Base-by-base conservation (phyloP, 148 eudicot genomes). In the Silene uniflora region DNA sequence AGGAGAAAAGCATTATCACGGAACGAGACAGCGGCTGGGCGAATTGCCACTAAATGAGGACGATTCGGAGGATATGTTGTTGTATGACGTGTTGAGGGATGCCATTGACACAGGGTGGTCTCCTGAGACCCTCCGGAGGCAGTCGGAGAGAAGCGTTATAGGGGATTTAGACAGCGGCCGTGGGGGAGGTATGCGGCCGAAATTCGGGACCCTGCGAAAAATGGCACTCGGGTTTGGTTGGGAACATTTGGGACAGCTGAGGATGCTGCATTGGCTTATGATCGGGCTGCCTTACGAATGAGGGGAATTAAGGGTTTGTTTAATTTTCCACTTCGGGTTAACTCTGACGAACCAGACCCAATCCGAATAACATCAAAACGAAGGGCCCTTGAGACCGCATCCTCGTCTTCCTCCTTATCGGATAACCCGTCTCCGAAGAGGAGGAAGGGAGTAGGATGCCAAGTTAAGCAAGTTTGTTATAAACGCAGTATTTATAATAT, bases 171-270 rank as follows among this genome's bases (percentile, higher is more conserved):
- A 42, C 72, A 81, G 32, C 52, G 83, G 24, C 86, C 83, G 44
- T 86, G 88, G 88, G 88, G 87, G 27, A 84, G 78, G 70, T 86
- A 71, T 22, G 89, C 89, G 3, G 85, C 89, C 0, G 89, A 84
- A 65, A 84, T 86, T 49, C 75, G 89, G 29, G 83, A 86, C 68
- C 86, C 89, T 23, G 75, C 81, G 2, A 77, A 75, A 29, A 84
- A 79, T 44, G 89, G 89, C 2, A 69, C 77, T 11, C 59, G 89
- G 17, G 64, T 84, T 9, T 86, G 89, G 89, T 81, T 86, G 0
- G 89, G 89, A 5, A 86, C 87, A 0, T 86, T 84, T 68, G 78
- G 77, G 70, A 84, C 80, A 0, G 82, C 84, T 2, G 79, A 77
- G 32, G 89, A 82, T 39, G 89, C 89, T 7, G 89, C 89, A 6